Evolutionary conservation across 495 filamentous ascomycete genomes (phyloP).

Genomic region (Acidiella bohemica): DNA sequence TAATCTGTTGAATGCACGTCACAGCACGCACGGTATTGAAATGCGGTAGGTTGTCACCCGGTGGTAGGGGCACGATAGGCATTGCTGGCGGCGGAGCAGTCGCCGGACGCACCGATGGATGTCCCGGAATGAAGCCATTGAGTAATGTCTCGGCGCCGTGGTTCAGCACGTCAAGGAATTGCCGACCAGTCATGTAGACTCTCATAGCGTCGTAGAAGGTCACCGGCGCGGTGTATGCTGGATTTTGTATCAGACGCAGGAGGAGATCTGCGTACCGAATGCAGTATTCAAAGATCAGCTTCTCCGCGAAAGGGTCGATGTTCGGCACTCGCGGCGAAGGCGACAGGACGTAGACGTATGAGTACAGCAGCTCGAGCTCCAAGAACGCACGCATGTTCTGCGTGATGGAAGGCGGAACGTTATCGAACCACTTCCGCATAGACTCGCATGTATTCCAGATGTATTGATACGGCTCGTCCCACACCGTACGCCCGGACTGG

Average conservation of each 20-base stretch:
- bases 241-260: conserved; percentile 37
- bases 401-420: conserved; percentile 42
- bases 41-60: conserved; percentile 11
- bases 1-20: conserved; percentile 27
- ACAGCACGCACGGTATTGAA: conserved; percentile 17
- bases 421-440: conserved; percentile 32
- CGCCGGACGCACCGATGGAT: conserved; percentile 14
- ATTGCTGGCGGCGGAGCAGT: conserved; percentile 14
- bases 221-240: conserved; percentile 38
- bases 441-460: conserved; percentile 25
- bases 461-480: conserved; percentile 27
- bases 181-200: conserved; percentile 57
- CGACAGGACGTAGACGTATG: conserved; percentile 68
- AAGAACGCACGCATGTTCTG: conserved; percentile 52
- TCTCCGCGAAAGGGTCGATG: conserved; percentile 51
- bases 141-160: conserved; percentile 38
- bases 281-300: conserved; percentile 69
- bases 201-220: conserved; percentile 62
- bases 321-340: conserved; percentile 53
- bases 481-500: conserved; percentile 49
- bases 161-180: conserved; percentile 52
- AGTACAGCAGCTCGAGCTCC: conserved; percentile 70
- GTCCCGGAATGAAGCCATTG: conserved; percentile 9
- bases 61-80: conserved; percentile 11
- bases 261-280: conserved; percentile 57